Percentiles rank a stretch among this genome's conserved stretches.
phyloP scores from a whole-genome alignment of 2,329 filamentous ascomycete species.

The Apiospora pterosperma region DNA sequence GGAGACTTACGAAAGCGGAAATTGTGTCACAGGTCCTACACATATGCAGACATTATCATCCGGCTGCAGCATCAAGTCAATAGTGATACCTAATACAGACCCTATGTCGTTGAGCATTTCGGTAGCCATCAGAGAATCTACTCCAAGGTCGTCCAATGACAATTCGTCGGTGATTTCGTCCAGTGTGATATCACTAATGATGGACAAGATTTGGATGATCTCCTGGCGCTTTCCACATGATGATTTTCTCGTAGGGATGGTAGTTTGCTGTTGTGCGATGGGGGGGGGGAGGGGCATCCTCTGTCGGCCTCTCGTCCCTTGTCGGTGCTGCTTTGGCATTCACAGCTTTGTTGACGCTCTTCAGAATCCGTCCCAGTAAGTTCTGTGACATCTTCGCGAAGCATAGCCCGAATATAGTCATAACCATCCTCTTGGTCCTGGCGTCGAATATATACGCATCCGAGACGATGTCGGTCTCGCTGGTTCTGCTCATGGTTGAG shows the following conservation, averaged over 20 bases:
- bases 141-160: constrained; percentile 13
- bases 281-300: too few species aligned
- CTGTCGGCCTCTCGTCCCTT: background rate
- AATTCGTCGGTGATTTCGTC: constrained; percentile 10
- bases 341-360: constrained; percentile 9
- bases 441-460: constrained; percentile 18
- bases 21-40: too few species aligned
- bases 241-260: background rate
- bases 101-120: constrained; percentile 15
- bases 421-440: constrained; percentile 15
- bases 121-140: constrained; percentile 16
- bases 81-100: constrained; percentile 11
- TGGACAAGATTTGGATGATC: constrained; percentile 13
- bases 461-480: constrained; percentile 7
- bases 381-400: constrained; percentile 12
- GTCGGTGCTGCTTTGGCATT: background rate
- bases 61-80: too few species aligned
- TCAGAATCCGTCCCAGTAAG: constrained; percentile 11
- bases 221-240: constrained; percentile 6
- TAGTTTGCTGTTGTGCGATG: background rate
- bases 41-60: too few species aligned
- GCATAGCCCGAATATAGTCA: constrained; percentile 12
- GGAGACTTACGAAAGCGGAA: too few species aligned
- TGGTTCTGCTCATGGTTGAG: constrained; percentile 14
- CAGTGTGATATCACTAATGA: constrained; percentile 15